phyloP scores from a whole-genome alignment of 2,329 filamentous ascomycete species.

The Ascochyta rabiei region DNA sequence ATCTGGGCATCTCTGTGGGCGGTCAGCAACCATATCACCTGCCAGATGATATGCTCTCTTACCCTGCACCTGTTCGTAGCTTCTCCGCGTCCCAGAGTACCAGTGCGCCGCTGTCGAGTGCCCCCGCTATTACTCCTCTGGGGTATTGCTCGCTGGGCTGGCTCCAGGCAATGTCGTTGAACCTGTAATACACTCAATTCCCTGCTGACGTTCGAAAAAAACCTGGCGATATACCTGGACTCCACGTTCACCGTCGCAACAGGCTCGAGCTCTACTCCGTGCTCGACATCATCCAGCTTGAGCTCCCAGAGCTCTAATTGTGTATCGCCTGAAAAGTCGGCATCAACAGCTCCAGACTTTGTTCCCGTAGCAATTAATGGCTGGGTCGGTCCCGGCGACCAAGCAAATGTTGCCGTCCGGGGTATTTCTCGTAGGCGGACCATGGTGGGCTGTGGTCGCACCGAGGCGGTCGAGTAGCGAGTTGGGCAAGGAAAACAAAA shows the following conservation, averaged over 20 bases:
- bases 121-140: constrained; percentile 90
- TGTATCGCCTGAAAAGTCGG: constrained; percentile 96
- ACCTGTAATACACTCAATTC: constrained; percentile 61
- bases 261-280: constrained; percentile 83
- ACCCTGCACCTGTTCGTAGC: constrained; percentile 61
- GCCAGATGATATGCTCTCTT: constrained; percentile 55
- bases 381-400: constrained; percentile 80
- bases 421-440: constrained; percentile 96
- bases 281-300: constrained; percentile 75
- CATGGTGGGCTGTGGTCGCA: constrained; percentile 64
- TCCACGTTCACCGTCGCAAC: constrained; percentile 84
- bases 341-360: constrained; percentile 91
- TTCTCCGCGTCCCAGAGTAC: constrained; percentile 91
- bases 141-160: constrained; percentile 78
- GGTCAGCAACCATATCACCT: constrained; percentile 33
- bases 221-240: constrained; percentile 69
- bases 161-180: constrained; percentile 97
- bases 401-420: constrained; percentile 95
- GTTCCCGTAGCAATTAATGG: constrained; percentile 93
- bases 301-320: constrained; percentile 97
- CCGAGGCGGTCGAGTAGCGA: constrained; percentile 34
- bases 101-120: constrained; percentile 90
- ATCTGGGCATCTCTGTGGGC: constrained; percentile 72
- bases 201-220: neutral
- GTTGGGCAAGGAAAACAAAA: constrained; percentile 26